phyloP scores from a whole-genome alignment of 2,329 filamentous ascomycete genomes.

The Podosphaera xanthii region DNA sequence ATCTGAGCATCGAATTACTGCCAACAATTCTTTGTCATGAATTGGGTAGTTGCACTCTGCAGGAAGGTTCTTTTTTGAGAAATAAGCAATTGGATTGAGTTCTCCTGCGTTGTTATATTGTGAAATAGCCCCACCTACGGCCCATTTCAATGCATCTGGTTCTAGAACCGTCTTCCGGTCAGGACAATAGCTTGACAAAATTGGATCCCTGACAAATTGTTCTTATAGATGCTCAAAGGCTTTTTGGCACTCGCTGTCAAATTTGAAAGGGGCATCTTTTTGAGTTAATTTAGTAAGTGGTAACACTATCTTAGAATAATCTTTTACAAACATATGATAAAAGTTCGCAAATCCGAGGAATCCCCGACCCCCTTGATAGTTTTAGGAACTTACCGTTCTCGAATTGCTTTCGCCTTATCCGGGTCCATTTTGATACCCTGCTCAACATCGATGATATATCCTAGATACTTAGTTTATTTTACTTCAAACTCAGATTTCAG shows the following conservation, averaged over 20 bases:
- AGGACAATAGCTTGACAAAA: background rate
- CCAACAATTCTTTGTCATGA: background rate
- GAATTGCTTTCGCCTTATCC: too few relatives aligned
- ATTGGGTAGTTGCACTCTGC: background rate
- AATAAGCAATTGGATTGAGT: background rate
- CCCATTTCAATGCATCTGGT: background rate
- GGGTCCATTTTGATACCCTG: too few relatives aligned
- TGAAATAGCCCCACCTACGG: background rate
- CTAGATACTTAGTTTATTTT: constrained; percentile 1
- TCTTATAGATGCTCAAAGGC: background rate
- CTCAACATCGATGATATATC: constrained; percentile 1
- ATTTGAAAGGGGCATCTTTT: too few relatives aligned
- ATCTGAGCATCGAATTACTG: background rate
- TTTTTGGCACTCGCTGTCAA: too few relatives aligned
- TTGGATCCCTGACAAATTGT: background rate
- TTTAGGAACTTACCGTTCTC: too few relatives aligned
- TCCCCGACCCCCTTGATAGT: too few relatives aligned
- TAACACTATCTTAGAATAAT: too few relatives aligned
- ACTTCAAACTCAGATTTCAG: background rate
- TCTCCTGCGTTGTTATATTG: background rate
- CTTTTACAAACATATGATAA: too few relatives aligned
- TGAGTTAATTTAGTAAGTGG: too few relatives aligned
- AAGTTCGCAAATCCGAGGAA: too few relatives aligned
- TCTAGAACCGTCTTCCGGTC: background rate
- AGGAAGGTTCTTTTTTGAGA: background rate